Base-by-base conservation (phyloP, 1,284 basidiomycete genomes). In the Sphagnurus paluster region DNA sequence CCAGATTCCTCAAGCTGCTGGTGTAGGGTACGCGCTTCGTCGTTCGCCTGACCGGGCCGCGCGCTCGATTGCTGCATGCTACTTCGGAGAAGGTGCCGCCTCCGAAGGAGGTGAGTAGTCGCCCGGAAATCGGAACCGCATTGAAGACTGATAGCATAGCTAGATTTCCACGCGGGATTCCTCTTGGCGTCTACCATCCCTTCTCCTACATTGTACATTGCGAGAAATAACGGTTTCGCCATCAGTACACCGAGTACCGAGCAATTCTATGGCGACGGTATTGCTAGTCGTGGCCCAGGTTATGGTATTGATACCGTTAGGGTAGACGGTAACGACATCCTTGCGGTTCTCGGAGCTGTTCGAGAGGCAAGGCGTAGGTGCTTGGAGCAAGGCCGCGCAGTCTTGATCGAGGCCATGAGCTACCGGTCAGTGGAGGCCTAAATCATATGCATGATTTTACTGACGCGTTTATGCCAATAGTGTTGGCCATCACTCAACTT, bases 1-100 rank as follows among this genome's bases (percentile, higher is more conserved):
- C 0, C 94, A 98, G 68, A 93, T 98, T 53, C 95, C 94, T 0
- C 93, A 97, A 68, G 95, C 93, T 5, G 93, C 94, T 0, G 95
- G 95, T 4, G 91, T 96, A 4, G 94, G 81, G 0, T 97, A 90
- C 62, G 92, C 93, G 1, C 74, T 98, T 44, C 90, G 89, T 61
- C 80, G 91, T 3, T 86, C 87, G 50, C 87, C 90, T 0, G 71
- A 70, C 29, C 77, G 93, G 32, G 77, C 88, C 42, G 76, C 80
- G 16, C 79, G 79, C 51, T 87, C 86, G 53, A 87, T 94, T 38
- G 93, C 93, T 0, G 88, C 86, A 5, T 93, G 93, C 50, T 97
- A 87, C 68, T 95, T 96, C 58, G 95, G 94, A n/a, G 79, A 83
- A 63, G 84, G 85, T 38, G 83, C 84, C n/a, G 87, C 86, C 2